A percentile compares a stretch with the other conserved stretches of the same genome.
Conservation (phyloP, 345 rosid genomes). For the Tarenaya hassleriana region DNA sequence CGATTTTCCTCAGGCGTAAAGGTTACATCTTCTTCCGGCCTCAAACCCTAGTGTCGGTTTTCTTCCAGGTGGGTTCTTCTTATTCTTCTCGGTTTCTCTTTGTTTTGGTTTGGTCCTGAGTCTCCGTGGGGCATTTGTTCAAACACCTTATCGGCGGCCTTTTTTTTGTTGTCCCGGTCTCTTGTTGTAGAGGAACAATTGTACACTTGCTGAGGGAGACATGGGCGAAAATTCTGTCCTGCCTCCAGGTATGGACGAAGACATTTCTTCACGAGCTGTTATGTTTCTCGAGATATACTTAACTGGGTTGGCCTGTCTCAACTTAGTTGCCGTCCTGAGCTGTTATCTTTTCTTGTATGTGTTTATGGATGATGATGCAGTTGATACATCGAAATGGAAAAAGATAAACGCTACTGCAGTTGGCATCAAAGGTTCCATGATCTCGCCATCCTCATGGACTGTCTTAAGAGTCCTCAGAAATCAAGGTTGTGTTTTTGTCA, state of each 20-base stretch:
- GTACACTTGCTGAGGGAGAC: constrained; percentile 29
- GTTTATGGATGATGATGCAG: constrained; percentile 19
- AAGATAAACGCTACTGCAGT: constrained; percentile 37
- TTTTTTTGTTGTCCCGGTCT: neutral
- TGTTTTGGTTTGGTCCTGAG: neutral
- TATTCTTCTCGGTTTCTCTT: neutral
- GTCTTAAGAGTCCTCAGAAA: constrained; percentile 48
- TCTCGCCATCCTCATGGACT: constrained; percentile 43
- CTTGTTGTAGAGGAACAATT: constrained; percentile 39
- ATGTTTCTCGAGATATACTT: neutral
- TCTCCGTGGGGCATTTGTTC: constrained; percentile 34
- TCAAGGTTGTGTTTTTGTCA: constrained; percentile 32
- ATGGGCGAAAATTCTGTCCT: constrained; percentile 22
- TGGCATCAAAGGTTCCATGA: constrained; percentile 43
- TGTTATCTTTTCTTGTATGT: constrained; percentile 12
- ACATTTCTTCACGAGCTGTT: constrained; percentile 22
- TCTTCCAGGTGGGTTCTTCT: constrained; percentile 38
- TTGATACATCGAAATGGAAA: constrained; percentile 58
- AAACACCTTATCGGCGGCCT: constrained; percentile 29
- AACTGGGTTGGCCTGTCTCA: neutral
- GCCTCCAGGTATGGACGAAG: constrained; percentile 31
- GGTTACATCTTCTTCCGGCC: constrained; percentile 31
- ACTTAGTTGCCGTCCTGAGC: neutral
- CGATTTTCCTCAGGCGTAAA: constrained; percentile 29
- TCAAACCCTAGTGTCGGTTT: constrained; percentile 30